Percentiles rank a stretch among this genome's conserved stretches.
These are phyloP conservation scores for Collybia nuda DNA, from an alignment of 768 basidiomycete species.

Conservation along the genomic window DNA sequence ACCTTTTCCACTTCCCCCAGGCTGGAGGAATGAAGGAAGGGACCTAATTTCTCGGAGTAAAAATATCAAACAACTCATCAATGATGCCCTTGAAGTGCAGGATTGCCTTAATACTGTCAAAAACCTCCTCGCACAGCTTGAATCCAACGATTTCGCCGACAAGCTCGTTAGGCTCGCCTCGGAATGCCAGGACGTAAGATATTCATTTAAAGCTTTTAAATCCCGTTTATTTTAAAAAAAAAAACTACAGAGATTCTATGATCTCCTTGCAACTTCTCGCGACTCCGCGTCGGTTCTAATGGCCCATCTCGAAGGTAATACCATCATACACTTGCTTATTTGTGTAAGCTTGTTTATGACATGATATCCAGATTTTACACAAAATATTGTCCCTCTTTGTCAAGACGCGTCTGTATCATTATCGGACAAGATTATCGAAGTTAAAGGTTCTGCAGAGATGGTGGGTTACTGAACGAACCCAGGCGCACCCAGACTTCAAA, in stretches of 20 bases:
- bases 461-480: background rate
- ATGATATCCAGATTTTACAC: constrained; percentile 3
- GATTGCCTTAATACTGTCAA: constrained; percentile 5
- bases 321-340: background rate
- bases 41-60: background rate
- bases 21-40: background rate
- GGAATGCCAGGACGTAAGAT: constrained; percentile 4
- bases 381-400: constrained; percentile 3
- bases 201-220: background rate
- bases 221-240: background rate
- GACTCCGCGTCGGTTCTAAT: constrained; percentile 4
- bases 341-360: background rate
- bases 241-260: background rate
- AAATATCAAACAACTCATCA: constrained; percentile 4
- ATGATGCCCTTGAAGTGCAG: constrained; percentile 4
- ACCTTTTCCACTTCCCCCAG: too few relatives aligned
- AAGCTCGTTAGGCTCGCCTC: background rate
- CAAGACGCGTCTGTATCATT: background rate
- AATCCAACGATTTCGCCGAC: background rate
- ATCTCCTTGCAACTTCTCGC: constrained; percentile 1
- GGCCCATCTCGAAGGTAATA: background rate
- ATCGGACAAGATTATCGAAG: constrained; percentile 5
- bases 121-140: constrained; percentile 1
- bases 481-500: background rate
- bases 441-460: constrained; percentile 4